phyloP scores from a whole-genome alignment of 2,329 filamentous ascomycete genomes.

The Pseudopyricularia cyperi region DNA sequence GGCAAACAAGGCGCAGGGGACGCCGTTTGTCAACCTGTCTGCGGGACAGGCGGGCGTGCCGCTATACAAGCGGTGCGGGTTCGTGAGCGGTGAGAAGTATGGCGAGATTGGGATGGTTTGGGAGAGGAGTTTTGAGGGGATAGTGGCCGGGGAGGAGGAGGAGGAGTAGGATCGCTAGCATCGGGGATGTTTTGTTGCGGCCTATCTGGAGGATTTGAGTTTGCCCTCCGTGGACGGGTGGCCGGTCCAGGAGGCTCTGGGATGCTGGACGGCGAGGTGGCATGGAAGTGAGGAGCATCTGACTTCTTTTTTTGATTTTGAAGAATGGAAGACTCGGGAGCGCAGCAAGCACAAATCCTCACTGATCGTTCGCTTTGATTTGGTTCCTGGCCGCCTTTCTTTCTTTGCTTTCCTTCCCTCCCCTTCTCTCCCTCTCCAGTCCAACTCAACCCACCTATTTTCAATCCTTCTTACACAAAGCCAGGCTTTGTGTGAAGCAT shows the following conservation, averaged over 20 bases:
- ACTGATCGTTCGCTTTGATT: neutral
- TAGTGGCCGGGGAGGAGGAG: neutral
- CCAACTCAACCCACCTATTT: neutral
- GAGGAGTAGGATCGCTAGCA: neutral
- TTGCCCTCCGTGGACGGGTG: neutral
- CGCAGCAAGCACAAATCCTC: neutral
- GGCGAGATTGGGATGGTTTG: slow-evolving; percentile 22
- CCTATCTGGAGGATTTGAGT: neutral
- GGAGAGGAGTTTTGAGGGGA: neutral
- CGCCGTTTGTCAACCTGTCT: slow-evolving; percentile 27
- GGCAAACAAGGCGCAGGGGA: slow-evolving; percentile 21
- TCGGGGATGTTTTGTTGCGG: neutral
- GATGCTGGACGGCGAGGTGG: neutral
- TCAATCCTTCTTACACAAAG: too few relatives aligned
- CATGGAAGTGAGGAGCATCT: neutral
- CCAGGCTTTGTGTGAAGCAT: too few relatives aligned
- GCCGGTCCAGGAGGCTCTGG: neutral
- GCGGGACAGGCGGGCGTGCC: slow-evolving; percentile 29
- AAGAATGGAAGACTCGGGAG: too few relatives aligned
- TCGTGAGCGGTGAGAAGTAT: slow-evolving; percentile 22
- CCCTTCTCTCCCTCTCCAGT: neutral
- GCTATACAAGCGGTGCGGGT: slow-evolving; percentile 32
- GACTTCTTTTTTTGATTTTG: too few relatives aligned
- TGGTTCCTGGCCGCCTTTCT: neutral
- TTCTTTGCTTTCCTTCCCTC: neutral